phyloP scores from a whole-genome alignment of 2,329 filamentous ascomycete species.

The Endothia cerciana region DNA sequence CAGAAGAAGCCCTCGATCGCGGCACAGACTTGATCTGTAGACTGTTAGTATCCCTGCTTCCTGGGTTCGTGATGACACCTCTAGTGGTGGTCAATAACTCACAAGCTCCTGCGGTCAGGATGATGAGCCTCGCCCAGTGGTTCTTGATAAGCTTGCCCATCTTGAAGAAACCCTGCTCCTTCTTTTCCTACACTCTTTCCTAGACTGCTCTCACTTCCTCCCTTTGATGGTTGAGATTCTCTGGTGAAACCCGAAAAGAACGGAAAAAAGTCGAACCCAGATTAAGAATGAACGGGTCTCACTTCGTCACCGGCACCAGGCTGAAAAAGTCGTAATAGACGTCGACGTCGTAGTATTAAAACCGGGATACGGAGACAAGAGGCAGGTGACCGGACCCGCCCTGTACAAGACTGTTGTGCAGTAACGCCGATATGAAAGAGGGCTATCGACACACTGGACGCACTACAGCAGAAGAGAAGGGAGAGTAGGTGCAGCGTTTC shows the following conservation, averaged over 20 bases:
- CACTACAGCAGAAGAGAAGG: slow-evolving; percentile 42
- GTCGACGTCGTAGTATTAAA: slow-evolving; percentile 30
- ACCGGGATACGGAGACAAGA: slow-evolving; percentile 34
- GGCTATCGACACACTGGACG: slow-evolving; percentile 56
- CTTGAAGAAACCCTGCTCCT: slow-evolving; percentile 35
- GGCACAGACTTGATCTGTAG: slow-evolving; percentile 80
- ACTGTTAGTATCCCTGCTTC: slow-evolving; percentile 7
- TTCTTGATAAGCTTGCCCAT: slow-evolving; percentile 99
- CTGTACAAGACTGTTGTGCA: slow-evolving; percentile 39
- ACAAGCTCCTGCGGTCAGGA: slow-evolving; percentile 83
- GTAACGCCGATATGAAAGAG: slow-evolving; percentile 53
- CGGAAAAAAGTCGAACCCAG: neutral
- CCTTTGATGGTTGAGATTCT: slow-evolving; percentile 1
- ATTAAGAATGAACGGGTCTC: slow-evolving; percentile 27
- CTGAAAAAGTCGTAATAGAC: slow-evolving; percentile 21
- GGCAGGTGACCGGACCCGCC: slow-evolving; percentile 60
- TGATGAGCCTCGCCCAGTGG: slow-evolving; percentile 94
- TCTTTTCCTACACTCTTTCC: slow-evolving; percentile 29
- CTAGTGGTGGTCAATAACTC: slow-evolving; percentile 39
- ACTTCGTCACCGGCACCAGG: slow-evolving; percentile 29
- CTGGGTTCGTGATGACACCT: neutral
- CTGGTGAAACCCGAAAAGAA: slow-evolving; percentile 21
- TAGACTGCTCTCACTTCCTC: slow-evolving; percentile 22
- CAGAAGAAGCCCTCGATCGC: slow-evolving; percentile 91
- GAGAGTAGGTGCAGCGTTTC: slow-evolving; percentile 34